A percentile compares a stretch with the other conserved stretches of the same genome.
Conservation (phyloP, 345 rosid species). For the Aquilaria malaccensis region DNA sequence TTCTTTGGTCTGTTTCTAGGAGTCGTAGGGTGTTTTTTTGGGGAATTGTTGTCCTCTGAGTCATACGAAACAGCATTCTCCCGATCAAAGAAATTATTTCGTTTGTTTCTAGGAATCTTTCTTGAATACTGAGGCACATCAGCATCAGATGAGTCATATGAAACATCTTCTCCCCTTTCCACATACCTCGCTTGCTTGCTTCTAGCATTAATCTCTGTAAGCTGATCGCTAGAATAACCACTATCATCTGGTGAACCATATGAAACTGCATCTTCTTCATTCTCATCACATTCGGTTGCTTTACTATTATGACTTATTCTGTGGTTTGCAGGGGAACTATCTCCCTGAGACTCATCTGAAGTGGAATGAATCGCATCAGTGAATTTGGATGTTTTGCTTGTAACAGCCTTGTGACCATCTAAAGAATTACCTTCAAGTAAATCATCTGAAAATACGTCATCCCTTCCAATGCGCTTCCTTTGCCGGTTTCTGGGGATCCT, state of each 20-base stretch:
- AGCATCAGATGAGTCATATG: slow-evolving; percentile 23
- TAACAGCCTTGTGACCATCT: slow-evolving; percentile 14
- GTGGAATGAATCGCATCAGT: slow-evolving; percentile 15
- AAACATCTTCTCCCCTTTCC: slow-evolving; percentile 23
- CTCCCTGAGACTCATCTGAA: slow-evolving; percentile 24
- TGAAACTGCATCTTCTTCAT: slow-evolving; percentile 22
- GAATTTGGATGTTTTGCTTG: slow-evolving; percentile 21
- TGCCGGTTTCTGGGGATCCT: slow-evolving; percentile 23
- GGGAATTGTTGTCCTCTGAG: slow-evolving; percentile 5
- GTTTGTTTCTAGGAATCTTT: slow-evolving; percentile 16
- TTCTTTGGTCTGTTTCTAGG: slow-evolving; percentile 21
- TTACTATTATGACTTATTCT: slow-evolving; percentile 7
- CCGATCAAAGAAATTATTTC: slow-evolving; percentile 11
- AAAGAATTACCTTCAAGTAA: slow-evolving; percentile 22
- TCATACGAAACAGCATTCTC: slow-evolving; percentile 16
- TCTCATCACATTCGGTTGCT: slow-evolving; percentile 13
- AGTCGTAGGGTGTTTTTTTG: slow-evolving; percentile 13
- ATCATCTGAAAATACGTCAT: slow-evolving; percentile 34
- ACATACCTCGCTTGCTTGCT: slow-evolving; percentile 18
- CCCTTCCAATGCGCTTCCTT: slow-evolving; percentile 23
- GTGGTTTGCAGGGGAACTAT: slow-evolving; percentile 15
- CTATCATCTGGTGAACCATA: slow-evolving; percentile 22
- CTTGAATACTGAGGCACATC: slow-evolving; percentile 9
- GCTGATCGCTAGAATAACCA: slow-evolving; percentile 5
- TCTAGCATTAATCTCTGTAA: slow-evolving; percentile 9